These are phyloP conservation scores for Mycena alexandri DNA, from an alignment of 768 basidiomycete species.

Conservation along the genomic window DNA sequence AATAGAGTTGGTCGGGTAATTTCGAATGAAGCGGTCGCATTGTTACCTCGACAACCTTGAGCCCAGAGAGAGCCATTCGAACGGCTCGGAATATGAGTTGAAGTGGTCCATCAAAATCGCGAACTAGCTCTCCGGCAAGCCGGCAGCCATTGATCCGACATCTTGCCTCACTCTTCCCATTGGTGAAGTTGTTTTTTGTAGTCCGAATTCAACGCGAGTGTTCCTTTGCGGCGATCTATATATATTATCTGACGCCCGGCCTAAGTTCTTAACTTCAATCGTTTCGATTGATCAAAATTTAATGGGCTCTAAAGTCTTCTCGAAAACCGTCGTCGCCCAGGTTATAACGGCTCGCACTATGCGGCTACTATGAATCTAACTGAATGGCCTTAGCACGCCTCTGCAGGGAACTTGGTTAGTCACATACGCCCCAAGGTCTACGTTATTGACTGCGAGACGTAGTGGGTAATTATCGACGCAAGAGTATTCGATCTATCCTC, in stretches of 20 bases:
- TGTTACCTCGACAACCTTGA: constrained; percentile 65
- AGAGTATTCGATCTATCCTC: constrained; percentile 87
- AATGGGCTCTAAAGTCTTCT: constrained; percentile 45
- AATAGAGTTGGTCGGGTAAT: background rate
- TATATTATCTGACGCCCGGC: no score
- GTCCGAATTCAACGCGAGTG: no score
- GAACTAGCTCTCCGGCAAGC: background rate
- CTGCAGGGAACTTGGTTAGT: constrained; percentile 31
- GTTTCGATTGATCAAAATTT: no score
- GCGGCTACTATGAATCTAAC: constrained; percentile 18
- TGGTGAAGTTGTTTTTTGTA: no score
- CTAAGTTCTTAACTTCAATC: no score
- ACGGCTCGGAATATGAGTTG: background rate
- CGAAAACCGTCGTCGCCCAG: constrained; percentile 59
- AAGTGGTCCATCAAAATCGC: constrained; percentile 5
- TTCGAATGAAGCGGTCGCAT: constrained; percentile 1
- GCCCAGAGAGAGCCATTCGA: constrained; percentile 61
- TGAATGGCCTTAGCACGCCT: constrained; percentile 24
- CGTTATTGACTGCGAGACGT: background rate
- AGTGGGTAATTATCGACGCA: constrained; percentile 59
- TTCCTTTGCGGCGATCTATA: no score
- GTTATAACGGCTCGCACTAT: constrained; percentile 37
- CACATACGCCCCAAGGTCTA: background rate
- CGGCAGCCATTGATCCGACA: no score
- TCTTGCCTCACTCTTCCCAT: no score